Conservation (phyloP, 1,139 yeast genomes). For the Yamadazyma spencermartinsiae region DNA sequence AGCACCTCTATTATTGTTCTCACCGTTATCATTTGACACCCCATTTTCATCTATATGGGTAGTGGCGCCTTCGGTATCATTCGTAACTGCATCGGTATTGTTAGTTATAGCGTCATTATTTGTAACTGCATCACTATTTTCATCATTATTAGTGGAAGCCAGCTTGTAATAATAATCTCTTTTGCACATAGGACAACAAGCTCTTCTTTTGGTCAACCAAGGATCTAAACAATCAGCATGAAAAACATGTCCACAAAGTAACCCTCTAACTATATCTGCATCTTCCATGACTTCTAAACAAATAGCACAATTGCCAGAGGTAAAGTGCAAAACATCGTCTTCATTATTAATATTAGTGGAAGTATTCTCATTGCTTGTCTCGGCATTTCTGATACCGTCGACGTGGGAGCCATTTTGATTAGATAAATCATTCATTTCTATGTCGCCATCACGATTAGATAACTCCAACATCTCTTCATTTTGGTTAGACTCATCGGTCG, state of each 20-base stretch:
- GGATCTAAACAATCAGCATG: conserved; percentile 81
- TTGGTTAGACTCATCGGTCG: background rate
- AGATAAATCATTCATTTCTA: conserved; percentile 8
- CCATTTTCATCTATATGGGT: background rate
- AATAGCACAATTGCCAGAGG: conserved; percentile 79
- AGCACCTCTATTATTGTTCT: too few species aligned
- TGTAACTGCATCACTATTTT: conserved; percentile 4
- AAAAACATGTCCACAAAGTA: conserved; percentile 82
- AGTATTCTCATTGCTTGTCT: background rate
- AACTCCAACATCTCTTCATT: too few species aligned
- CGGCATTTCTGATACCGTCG: background rate
- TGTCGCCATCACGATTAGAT: conserved; percentile 4
- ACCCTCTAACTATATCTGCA: conserved; percentile 66
- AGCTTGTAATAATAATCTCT: conserved; percentile 61
- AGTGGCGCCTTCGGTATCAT: conserved; percentile 8
- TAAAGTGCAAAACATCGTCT: conserved; percentile 47
- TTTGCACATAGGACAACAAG: conserved; percentile 86
- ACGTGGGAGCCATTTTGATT: background rate
- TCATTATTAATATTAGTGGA: conserved; percentile 5
- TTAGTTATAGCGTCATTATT: conserved; percentile 4
- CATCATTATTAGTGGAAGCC: conserved; percentile 13
- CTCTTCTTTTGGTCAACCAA: conserved; percentile 74
- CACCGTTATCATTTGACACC: conserved; percentile 16
- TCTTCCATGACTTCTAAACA: conserved; percentile 69
- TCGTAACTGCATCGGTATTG: conserved; percentile 5